Evolutionary conservation across 1,139 yeast species (phyloP).

Genomic region (Candida sanyaensis): DNA sequence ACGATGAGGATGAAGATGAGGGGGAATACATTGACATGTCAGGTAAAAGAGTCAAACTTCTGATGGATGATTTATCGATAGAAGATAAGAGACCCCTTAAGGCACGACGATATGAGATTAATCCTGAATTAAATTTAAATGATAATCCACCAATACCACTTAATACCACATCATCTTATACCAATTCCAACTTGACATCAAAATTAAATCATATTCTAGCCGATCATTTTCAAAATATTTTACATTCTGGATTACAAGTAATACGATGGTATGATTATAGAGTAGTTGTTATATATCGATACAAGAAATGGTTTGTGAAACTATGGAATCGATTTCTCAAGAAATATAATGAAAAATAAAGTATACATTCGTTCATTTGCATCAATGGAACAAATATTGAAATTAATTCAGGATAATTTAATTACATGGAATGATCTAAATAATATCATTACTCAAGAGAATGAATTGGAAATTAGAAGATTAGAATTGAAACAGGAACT

Average conservation of each 20-base stretch:
- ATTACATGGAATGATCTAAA: constrained; percentile 26
- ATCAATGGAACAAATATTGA: constrained; percentile 26
- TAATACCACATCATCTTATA: constrained; percentile 4
- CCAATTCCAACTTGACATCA: constrained; percentile 10
- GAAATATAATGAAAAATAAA: constrained; percentile 28
- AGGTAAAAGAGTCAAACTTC: constrained; percentile 16
- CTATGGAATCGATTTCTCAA: constrained; percentile 38
- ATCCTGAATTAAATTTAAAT: constrained; percentile 7
- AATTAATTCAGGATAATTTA: constrained; percentile 20
- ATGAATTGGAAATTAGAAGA: constrained; percentile 22
- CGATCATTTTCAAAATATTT: constrained; percentile 9
- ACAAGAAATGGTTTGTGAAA: constrained; percentile 40
- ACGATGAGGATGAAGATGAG: constrained; percentile 12
- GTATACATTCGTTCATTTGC: constrained; percentile 22
- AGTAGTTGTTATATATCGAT: constrained; percentile 26
- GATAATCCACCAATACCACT: neutral
- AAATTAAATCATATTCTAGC: constrained; percentile 12
- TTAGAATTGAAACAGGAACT: constrained; percentile 16
- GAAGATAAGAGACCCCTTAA: constrained; percentile 3
- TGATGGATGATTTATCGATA: constrained; percentile 14
- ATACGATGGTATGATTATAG: constrained; percentile 27
- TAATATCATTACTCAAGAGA: constrained; percentile 29
- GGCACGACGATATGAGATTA: constrained; percentile 5
- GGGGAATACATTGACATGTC: constrained; percentile 9
- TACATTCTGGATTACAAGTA: constrained; percentile 12